Percentiles rank a stretch among this genome's conserved stretches.
These are phyloP conservation scores for Coleophoma cylindrospora DNA, from an alignment of 2,329 filamentous ascomycete genomes.

Conservation along the genomic window DNA sequence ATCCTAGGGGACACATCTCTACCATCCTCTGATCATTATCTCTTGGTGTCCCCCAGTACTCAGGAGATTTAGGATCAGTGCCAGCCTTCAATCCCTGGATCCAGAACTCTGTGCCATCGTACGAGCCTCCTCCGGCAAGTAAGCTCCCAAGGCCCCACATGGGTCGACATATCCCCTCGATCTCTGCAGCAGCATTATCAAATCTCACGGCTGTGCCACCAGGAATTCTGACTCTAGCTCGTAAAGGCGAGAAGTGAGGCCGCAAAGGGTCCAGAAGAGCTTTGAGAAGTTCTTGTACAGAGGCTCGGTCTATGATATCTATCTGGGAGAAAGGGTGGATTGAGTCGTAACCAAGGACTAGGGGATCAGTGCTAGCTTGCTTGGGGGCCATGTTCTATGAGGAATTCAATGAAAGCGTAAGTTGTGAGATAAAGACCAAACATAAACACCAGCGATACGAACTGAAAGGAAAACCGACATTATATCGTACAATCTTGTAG, in stretches of 20 bases:
- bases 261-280: slow-evolving; percentile 66
- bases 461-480: too few relatives aligned
- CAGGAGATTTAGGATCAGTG: slow-evolving; percentile 62
- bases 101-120: slow-evolving; percentile 60
- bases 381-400: background rate
- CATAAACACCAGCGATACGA: too few relatives aligned
- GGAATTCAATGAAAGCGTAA: too few relatives aligned
- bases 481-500: too few relatives aligned
- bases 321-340: slow-evolving; percentile 52
- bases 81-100: slow-evolving; percentile 66
- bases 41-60: slow-evolving; percentile 73
- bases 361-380: background rate
- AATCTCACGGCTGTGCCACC: slow-evolving; percentile 72
- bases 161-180: slow-evolving; percentile 55
- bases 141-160: slow-evolving; percentile 71
- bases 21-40: slow-evolving; percentile 82
- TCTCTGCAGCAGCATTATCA: slow-evolving; percentile 70
- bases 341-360: slow-evolving; percentile 42
- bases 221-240: slow-evolving; percentile 60
- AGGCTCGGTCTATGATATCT: slow-evolving; percentile 42
- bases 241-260: slow-evolving; percentile 64
- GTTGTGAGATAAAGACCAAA: too few relatives aligned
- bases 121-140: slow-evolving; percentile 62
- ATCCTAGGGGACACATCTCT: slow-evolving; percentile 77
- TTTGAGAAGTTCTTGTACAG: slow-evolving; percentile 55